Percentiles rank a stretch among this genome's conserved stretches.
Conservation (phyloP, 495 filamentous ascomycete species). For the Friedmanniomyces endolithicus region DNA sequence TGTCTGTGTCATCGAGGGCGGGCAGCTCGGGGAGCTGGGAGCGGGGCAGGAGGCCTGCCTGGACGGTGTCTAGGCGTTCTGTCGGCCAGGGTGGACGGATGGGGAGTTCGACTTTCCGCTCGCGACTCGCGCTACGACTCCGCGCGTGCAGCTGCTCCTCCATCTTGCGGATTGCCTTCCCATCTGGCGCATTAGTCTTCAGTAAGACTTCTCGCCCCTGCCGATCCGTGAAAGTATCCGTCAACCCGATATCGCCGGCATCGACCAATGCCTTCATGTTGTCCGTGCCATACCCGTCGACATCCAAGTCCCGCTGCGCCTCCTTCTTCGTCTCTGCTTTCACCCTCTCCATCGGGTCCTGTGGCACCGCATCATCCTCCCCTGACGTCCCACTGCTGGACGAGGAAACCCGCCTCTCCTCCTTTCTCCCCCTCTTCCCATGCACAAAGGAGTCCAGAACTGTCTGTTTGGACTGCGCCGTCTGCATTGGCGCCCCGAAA, state of each 20-base stretch:
- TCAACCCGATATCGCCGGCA: constrained; percentile 8
- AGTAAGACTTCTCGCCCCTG: constrained; percentile 9
- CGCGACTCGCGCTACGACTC: not conserved
- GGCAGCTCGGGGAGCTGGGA: constrained; percentile 57
- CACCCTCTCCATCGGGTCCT: not conserved
- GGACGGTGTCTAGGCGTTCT: constrained; percentile 37
- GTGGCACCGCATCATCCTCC: not conserved
- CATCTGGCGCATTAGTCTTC: constrained; percentile 15
- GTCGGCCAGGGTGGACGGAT: constrained; percentile 14
- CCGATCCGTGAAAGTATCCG: constrained; percentile 10
- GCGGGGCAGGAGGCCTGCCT: constrained; percentile 46
- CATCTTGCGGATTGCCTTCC: not conserved
- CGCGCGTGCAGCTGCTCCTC: not conserved
- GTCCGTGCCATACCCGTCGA: constrained; percentile 15
- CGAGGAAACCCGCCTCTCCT: not conserved
- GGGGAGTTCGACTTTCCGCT: not conserved
- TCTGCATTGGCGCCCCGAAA: constrained; percentile 22
- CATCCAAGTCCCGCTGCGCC: constrained; percentile 12
- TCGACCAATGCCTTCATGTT: constrained; percentile 13
- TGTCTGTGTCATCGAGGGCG: constrained; percentile 63
- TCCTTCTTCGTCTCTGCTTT: constrained; percentile 6
- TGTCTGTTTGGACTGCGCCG: not conserved
- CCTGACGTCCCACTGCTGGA: not conserved
- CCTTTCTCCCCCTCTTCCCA: not conserved
- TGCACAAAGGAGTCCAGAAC: too few species aligned